A percentile compares a stretch with the other conserved stretches of the same genome.
Evolutionary conservation across 169 alveolate species (phyloP).

Genomic region (Plasmodium vivax): DNA sequence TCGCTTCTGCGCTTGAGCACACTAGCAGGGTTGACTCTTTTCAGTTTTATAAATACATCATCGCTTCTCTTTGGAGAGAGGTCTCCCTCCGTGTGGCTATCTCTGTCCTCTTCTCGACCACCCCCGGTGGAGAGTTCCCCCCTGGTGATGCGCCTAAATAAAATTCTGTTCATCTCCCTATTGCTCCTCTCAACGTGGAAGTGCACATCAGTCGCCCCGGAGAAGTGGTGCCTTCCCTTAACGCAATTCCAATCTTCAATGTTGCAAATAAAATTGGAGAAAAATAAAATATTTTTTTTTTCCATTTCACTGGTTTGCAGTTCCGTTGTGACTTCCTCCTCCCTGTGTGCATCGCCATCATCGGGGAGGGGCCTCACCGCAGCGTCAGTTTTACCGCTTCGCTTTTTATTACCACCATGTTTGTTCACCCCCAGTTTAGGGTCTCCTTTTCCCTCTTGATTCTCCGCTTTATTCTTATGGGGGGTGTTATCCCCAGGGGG

Average conservation of each 20-base stretch:
- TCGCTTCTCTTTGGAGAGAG: neutral
- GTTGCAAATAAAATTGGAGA: constrained; percentile 52
- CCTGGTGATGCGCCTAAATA: neutral
- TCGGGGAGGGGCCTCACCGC: neutral
- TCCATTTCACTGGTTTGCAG: neutral
- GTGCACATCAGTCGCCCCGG: constrained; percentile 53
- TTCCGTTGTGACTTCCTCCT: neutral
- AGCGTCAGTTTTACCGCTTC: neutral
- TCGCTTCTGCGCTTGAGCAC: neutral
- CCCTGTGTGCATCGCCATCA: neutral
- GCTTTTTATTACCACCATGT: neutral
- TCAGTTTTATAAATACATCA: neutral
- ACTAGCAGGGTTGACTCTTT: neutral
- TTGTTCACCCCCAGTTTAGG: neutral
- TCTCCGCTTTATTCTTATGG: neutral
- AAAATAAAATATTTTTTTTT: constrained; percentile 38
- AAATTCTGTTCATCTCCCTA: neutral
- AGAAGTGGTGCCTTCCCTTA: neutral
- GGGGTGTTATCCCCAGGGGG: neutral
- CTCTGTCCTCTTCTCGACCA: neutral
- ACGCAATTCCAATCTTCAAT: neutral
- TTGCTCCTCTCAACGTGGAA: constrained; percentile 26
- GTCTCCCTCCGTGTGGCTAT: neutral
- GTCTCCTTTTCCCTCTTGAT: neutral
- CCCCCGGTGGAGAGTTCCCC: neutral